Percentiles rank a stretch among this genome's conserved stretches.
Evolutionary conservation across 108 stramenopile genomes (phyloP).

Genomic region (Seminavis robusta): DNA sequence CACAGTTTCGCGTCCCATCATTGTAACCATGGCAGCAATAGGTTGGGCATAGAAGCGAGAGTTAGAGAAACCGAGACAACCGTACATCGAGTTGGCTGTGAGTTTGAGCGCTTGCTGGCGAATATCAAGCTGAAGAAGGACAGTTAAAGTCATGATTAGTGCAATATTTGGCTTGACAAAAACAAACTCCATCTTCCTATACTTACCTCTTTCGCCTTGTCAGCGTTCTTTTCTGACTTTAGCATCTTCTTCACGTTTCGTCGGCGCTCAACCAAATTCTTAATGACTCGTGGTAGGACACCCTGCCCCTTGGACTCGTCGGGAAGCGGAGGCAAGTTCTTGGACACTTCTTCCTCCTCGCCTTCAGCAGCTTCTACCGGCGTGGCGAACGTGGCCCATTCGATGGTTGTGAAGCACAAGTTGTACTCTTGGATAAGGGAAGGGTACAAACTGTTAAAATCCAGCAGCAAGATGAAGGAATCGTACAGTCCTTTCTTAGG

Average conservation of each 20-base stretch:
- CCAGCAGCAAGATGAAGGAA: conserved; percentile 95
- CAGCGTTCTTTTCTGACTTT: conserved; percentile 77
- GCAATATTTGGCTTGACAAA: background rate
- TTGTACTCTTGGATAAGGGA: conserved; percentile 99
- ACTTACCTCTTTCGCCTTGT: conserved; percentile 76
- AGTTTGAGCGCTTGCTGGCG: conserved; percentile 98
- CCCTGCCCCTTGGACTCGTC: conserved; percentile 78
- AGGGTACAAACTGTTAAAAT: conserved; percentile 99
- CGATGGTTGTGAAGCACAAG: conserved; percentile 98
- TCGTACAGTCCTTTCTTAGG: conserved; percentile 99
- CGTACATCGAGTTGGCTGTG: conserved; percentile 99
- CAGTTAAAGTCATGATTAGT: background rate
- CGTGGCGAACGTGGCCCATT: conserved; percentile 53
- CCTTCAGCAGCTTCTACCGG: conserved; percentile 19
- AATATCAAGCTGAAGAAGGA: conserved; percentile 83
- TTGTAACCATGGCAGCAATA: conserved; percentile 96
- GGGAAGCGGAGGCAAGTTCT: conserved; percentile 85
- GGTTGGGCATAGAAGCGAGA: conserved; percentile 98
- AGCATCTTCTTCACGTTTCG: conserved; percentile 89
- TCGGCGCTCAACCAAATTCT: conserved; percentile 93
- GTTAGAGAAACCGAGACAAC: conserved; percentile 96
- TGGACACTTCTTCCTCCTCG: conserved; percentile 33
- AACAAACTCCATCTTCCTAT: background rate
- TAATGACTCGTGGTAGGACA: conserved; percentile 96
- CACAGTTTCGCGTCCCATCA: conserved; percentile 97